Evolutionary conservation across 768 basidiomycete genomes (phyloP).

Genomic region (Naematelia aurantialba): DNA sequence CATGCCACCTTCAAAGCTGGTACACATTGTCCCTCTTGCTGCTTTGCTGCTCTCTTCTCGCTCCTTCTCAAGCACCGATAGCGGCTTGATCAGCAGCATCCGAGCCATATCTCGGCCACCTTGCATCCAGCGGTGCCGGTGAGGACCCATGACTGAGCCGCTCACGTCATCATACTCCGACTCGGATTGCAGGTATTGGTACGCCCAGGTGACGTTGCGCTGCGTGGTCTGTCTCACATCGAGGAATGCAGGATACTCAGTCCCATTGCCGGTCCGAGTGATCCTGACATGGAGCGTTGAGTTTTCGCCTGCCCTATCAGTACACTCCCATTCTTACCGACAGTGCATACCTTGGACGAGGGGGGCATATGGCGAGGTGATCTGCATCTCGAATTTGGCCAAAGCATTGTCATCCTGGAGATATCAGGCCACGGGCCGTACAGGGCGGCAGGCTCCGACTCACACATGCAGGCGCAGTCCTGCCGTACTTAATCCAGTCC

Average conservation of each 20-base stretch:
- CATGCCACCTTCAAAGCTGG: neutral
- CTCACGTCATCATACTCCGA: conserved; percentile 1
- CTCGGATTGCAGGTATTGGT: conserved; percentile 4
- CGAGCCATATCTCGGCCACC: neutral
- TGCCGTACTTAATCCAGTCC: neutral
- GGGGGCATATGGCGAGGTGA: conserved; percentile 1
- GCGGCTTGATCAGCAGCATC: conserved; percentile 6
- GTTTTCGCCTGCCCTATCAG: conserved; percentile 15
- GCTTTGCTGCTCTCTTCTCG: neutral
- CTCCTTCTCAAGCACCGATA: conserved; percentile 6
- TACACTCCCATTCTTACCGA: neutral
- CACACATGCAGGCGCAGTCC: conserved; percentile 14
- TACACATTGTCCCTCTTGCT: neutral
- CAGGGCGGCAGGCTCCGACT: neutral
- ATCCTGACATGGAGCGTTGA: conserved; percentile 19
- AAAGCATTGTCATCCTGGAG: conserved; percentile 14
- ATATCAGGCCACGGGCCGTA: conserved; percentile 2
- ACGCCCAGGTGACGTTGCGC: conserved; percentile 13
- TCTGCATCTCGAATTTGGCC: conserved; percentile 16
- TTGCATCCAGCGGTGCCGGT: neutral
- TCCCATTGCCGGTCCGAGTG: conserved; percentile 21
- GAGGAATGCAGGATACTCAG: conserved; percentile 21
- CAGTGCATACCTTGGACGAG: conserved; percentile 11
- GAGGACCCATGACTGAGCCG: neutral
- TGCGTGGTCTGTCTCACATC: conserved; percentile 1